Evolutionary conservation across 164 flowering plant species (phyloP), one percentile per base, ranked within the genome.

Genomic region (Umbilicus rupestris): DNA sequence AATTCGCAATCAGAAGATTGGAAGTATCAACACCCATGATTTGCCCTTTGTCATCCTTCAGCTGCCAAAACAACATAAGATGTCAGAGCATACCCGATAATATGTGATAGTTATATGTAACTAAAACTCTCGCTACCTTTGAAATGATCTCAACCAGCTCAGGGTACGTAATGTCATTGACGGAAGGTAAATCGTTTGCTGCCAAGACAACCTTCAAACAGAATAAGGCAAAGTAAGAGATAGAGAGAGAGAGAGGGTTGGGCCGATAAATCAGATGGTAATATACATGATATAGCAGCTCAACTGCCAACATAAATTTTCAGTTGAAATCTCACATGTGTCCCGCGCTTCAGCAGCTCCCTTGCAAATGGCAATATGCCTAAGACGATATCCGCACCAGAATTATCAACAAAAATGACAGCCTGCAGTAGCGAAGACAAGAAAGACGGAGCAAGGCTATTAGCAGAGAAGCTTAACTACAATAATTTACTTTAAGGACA

Each of bases 371-470:
- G 98, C 70, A 93, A 68, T 71, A 90, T 87, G 47, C 98, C 98
- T 85, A 92, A 79, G 69, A 93, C 83, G 50, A 95, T 85, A 79
- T 95, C 99, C 45, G 99, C 99, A 68, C 99, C 99, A 79, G 97
- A 95, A 73, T 95, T 95, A 71, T 95, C 99, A 71, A 90, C 99
- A 84, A 85, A 85, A 60, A 87, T 85, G 63, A 94, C 82, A 77
- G 83, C 98, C 98, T 94, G 86, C 67, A 59, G 14, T 11, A 50
- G 8, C 2, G n/a, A n/a, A n/a, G n/a, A n/a, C n/a, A n/a, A n/a
- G n/a, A n/a, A n/a, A n/a, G n/a, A n/a, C n/a, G n/a, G n/a, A n/a
- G n/a, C n/a, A n/a, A n/a, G n/a, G n/a, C n/a, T n/a, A n/a, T n/a
- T n/a, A n/a, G n/a, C n/a, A n/a, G n/a, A n/a, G n/a, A n/a, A n/a